Percentiles rank a stretch among this genome's conserved stretches.
Evolutionary conservation across 2,329 filamentous ascomycete genomes (phyloP).

Genomic region (Thielaviopsis ethacetica): DNA sequence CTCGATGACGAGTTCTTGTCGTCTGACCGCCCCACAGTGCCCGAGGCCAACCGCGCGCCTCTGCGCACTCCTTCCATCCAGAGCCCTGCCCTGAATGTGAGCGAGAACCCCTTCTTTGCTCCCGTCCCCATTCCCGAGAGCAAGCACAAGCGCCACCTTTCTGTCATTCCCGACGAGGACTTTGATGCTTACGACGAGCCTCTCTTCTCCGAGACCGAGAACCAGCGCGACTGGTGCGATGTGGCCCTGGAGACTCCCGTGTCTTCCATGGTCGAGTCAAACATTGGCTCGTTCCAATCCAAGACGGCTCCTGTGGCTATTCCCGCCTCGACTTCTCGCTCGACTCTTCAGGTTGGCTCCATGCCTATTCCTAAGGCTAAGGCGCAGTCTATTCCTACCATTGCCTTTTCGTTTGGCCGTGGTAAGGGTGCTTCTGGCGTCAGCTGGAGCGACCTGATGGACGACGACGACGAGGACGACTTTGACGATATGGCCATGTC

Average conservation of each 20-base stretch:
- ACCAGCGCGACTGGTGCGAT: conserved; percentile 62
- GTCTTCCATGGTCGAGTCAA: conserved; percentile 62
- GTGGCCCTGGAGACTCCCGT: conserved; percentile 60
- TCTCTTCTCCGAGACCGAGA: conserved; percentile 64
- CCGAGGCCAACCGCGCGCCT: conserved; percentile 83
- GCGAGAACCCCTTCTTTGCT: conserved; percentile 17
- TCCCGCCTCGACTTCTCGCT: background rate
- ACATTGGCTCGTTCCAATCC: conserved; percentile 2
- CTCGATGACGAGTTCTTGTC: conserved; percentile 80
- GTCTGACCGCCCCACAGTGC: conserved; percentile 57
- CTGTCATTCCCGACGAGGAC: conserved; percentile 59
- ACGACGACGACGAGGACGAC: conserved; percentile 60
- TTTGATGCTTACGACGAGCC: conserved; percentile 69
- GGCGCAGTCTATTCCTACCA: conserved; percentile 50
- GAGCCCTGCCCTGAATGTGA: conserved; percentile 40
- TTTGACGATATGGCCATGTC: conserved; percentile 26
- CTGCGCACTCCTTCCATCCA: conserved; percentile 90
- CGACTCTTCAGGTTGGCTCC: conserved; percentile 35
- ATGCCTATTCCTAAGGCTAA: conserved; percentile 68
- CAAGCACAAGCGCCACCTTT: conserved; percentile 38
- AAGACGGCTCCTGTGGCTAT: conserved; percentile 34
- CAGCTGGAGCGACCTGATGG: conserved; percentile 98
- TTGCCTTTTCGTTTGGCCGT: conserved; percentile 66
- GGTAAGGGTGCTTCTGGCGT: conserved; percentile 72
- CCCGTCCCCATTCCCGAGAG: background rate